Evolutionary conservation across 345 rosid species (phyloP).

Genomic region (Erucastrum elatum): DNA sequence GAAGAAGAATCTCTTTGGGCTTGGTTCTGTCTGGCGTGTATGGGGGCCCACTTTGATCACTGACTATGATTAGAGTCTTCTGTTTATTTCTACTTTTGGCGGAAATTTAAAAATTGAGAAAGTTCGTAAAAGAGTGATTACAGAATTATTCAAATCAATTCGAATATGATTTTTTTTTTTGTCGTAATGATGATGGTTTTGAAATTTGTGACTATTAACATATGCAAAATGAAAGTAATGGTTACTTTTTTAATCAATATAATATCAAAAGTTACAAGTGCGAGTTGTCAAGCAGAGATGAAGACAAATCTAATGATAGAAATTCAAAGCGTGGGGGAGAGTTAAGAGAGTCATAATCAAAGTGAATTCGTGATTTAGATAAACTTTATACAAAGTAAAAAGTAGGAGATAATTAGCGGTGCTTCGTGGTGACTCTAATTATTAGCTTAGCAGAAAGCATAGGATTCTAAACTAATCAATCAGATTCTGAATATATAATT

Average conservation of each 20-base stretch:
- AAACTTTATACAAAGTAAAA: slow-evolving; percentile 25
- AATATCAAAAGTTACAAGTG: neutral
- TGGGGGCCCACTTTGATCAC: slow-evolving; percentile 38
- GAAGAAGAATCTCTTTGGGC: slow-evolving; percentile 6
- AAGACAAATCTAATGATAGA: neutral
- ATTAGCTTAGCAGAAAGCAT: slow-evolving; percentile 43
- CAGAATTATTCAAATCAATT: slow-evolving; percentile 5
- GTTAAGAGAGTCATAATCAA: neutral
- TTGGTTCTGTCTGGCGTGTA: slow-evolving; percentile 12
- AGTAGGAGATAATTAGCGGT: slow-evolving; percentile 26
- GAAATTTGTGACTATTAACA: neutral
- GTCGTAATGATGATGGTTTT: slow-evolving; percentile 11
- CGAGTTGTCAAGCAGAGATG: neutral
- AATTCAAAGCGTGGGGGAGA: neutral
- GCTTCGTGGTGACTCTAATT: slow-evolving; percentile 32
- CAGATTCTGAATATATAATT: neutral
- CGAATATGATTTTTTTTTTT: slow-evolving; percentile 13
- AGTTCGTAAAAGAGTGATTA: neutral
- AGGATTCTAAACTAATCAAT: slow-evolving; percentile 35
- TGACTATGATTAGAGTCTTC: slow-evolving; percentile 21
- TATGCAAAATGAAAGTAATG: neutral
- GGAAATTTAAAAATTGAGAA: neutral
- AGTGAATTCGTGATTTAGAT: neutral
- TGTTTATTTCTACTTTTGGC: slow-evolving; percentile 22
- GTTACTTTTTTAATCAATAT: neutral